Evolutionary conservation across 75 land plant species (phyloP).

Genomic region (Sequoia sempervirens): DNA sequence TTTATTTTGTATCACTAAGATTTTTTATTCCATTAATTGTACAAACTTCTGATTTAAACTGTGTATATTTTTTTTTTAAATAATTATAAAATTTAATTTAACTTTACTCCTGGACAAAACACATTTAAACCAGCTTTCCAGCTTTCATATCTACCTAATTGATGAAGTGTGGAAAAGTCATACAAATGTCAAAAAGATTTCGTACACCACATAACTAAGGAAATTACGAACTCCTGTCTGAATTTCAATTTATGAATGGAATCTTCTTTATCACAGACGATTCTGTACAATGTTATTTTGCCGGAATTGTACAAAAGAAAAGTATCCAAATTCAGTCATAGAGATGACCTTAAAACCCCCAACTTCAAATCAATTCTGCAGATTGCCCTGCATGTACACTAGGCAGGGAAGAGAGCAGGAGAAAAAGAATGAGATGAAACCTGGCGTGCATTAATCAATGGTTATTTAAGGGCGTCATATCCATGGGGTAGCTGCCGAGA

Average conservation of each 20-base stretch:
- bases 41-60: no score
- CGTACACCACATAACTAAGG: no score
- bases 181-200: no score
- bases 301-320: not conserved
- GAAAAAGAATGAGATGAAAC: not conserved
- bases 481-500: slow-evolving; percentile 74
- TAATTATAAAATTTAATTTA: no score
- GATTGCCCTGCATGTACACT: not conserved
- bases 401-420: not conserved
- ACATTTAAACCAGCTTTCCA: no score
- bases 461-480: slow-evolving; percentile 49
- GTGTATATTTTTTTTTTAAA: no score
- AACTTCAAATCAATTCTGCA: not conserved
- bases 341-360: not conserved
- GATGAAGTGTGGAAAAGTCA: no score
- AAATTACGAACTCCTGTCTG: no score
- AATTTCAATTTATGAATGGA: not conserved
- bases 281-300: not conserved
- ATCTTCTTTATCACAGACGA: not conserved
- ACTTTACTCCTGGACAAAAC: no score
- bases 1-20: no score
- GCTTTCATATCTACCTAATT: no score
- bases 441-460: not conserved
- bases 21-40: no score
- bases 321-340: not conserved